Evolutionary conservation across 176 grass and related monocot genomes (phyloP), one percentile per base, ranked within the genome.

Genomic region (Melocanna baccifera): DNA sequence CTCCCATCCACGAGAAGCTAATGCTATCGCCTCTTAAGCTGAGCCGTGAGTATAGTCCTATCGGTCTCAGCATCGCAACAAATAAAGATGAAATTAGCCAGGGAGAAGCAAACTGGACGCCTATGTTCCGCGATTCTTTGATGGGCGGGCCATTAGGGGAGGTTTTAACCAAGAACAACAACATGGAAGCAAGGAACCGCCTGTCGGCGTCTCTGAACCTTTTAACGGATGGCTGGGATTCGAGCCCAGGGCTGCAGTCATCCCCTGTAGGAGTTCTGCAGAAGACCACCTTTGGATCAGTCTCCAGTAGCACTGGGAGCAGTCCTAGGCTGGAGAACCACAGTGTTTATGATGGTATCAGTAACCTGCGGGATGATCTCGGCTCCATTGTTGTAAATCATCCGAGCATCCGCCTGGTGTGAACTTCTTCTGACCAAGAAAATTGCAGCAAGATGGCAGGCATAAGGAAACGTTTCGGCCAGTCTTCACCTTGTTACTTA

Each of bases 71-170:
- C 34, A 47, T 86, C 29, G 19, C 68, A 25, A 55, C 73, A 26
- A 81, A 79, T 59, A 68, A 56, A 81, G 69, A 71, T 42, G 88
- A 90, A 46, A 62, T 53, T 20, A 46, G 77, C 50, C 77, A 86
- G 25, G 57, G 52, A 18, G 73, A 90, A 39, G 75, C 85, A 47
- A 73, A 83, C 77, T 94, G 93, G 93, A 83, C 73, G 39, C 90
- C 86, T 0, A 88, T 95, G 81, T 95, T 90, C 69, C 92, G 87
- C 10, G 88, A 90, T 71, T 89, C 91, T 71, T 89, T 90, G 0
- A 87, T 94, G 79, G 93, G 91, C 0, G 97, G 97, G 5, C 97
- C 97, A 13, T 82, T 99, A 20, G 97, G 97, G 0, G 97, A 99
- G 78, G 97, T 89, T 45, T 66, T 99, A 50, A 88, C 22, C 75